A percentile compares a stretch with the other conserved stretches of the same genome.
phyloP scores from a whole-genome alignment of 169 alveolate species.

The Eimeria falciformis region DNA sequence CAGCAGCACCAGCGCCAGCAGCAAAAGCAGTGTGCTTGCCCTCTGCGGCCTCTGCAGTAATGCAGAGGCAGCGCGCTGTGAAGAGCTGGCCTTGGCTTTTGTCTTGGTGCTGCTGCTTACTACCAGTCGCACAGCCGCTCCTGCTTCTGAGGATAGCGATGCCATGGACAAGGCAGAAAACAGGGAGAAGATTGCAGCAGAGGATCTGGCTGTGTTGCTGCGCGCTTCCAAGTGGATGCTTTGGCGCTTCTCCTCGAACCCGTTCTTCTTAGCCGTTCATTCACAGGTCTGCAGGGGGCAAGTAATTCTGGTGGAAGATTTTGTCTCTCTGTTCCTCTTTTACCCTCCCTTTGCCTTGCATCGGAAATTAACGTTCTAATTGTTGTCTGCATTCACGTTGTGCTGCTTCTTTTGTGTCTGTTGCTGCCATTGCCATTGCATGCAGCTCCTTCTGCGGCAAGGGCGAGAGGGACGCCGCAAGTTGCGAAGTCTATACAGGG shows the following conservation, averaged over 20 bases:
- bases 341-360: too few species aligned
- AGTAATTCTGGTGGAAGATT: neutral
- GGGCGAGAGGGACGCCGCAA: neutral
- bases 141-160: neutral
- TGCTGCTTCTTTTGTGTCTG: neutral
- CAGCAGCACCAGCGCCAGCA: conserved; percentile 6
- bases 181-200: neutral
- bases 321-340: too few species aligned
- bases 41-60: conserved; percentile 42
- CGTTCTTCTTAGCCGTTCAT: conserved; percentile 56
- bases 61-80: conserved; percentile 51
- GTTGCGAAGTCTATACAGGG: conserved; percentile 35
- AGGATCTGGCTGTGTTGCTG: neutral
- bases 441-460: conserved; percentile 30
- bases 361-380: too few species aligned
- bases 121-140: neutral
- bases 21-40: neutral
- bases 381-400: too few species aligned
- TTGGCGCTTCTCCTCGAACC: conserved; percentile 48
- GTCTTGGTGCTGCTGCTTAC: conserved; percentile 52
- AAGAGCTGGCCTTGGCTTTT: conserved; percentile 47
- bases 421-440: conserved; percentile 30
- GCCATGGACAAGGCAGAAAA: neutral
- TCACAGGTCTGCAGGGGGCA: conserved; percentile 19
- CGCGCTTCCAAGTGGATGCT: conserved; percentile 12